These are phyloP conservation scores for Heterobasidion parviporum DNA, from an alignment of 1,284 basidiomycete genomes.

Conservation along the genomic window DNA sequence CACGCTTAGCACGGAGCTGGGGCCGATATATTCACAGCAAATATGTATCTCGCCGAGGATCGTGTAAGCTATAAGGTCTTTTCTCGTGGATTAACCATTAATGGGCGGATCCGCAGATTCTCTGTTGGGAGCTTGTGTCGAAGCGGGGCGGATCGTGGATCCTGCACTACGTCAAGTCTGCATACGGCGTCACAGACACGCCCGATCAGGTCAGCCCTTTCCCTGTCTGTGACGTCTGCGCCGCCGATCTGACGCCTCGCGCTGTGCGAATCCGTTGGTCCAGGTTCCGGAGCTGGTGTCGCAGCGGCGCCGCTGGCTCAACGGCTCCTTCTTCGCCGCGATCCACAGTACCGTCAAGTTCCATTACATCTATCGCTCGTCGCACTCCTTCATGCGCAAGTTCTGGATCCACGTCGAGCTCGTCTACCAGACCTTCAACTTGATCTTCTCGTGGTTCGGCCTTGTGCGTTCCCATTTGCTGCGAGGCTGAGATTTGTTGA, in stretches of 20 bases:
- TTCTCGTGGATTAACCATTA: neutral
- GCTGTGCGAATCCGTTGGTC: neutral
- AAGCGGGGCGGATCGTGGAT: slow-evolving; percentile 90
- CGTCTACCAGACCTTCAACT: slow-evolving; percentile 82
- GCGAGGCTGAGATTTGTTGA: neutral
- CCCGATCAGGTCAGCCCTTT: slow-evolving; percentile 49
- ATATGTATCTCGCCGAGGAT: slow-evolving; percentile 56
- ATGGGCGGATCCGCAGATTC: slow-evolving; percentile 52
- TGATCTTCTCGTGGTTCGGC: slow-evolving; percentile 91
- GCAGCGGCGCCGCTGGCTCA: slow-evolving; percentile 87
- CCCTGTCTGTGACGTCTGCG: neutral
- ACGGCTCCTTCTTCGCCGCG: slow-evolving; percentile 94
- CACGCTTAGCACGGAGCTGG: slow-evolving; percentile 60
- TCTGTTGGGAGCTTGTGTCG: slow-evolving; percentile 95
- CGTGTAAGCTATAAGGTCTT: slow-evolving; percentile 19
- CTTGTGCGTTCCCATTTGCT: slow-evolving; percentile 44
- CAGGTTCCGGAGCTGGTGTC: slow-evolving; percentile 89
- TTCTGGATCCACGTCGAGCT: slow-evolving; percentile 71
- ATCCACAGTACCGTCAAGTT: slow-evolving; percentile 80
- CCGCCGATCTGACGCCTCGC: neutral
- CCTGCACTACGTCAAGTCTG: slow-evolving; percentile 92
- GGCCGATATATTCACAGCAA: slow-evolving; percentile 92
- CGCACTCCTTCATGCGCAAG: slow-evolving; percentile 79
- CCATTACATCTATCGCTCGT: slow-evolving; percentile 78
- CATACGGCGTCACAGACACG: slow-evolving; percentile 95